phyloP scores from a whole-genome alignment of 2,329 filamentous ascomycete species.

The Metarhizium sp. region DNA sequence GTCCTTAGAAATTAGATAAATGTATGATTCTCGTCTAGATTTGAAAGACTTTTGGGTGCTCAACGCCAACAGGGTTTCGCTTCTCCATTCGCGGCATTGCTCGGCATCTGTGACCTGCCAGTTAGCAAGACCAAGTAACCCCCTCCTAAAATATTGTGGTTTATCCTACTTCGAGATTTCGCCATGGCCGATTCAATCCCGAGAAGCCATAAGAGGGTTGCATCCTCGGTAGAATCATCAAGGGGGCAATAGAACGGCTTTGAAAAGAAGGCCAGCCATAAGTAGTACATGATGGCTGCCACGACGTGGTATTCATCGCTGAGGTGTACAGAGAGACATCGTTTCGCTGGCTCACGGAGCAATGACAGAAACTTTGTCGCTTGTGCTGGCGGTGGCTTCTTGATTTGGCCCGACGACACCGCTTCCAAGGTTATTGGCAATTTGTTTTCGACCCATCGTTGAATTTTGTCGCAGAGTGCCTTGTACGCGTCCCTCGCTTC shows the following conservation, averaged over 20 bases:
- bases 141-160: not conserved
- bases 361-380: conserved; percentile 22
- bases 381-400: conserved; percentile 15
- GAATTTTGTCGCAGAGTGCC: conserved; percentile 21
- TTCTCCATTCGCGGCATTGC: conserved; percentile 27
- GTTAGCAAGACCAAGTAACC: not conserved
- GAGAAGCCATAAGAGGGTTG: conserved; percentile 23
- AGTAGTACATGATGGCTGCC: conserved; percentile 27
- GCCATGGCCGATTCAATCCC: conserved; percentile 23
- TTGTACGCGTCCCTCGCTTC: conserved; percentile 26
- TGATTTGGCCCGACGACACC: conserved; percentile 17
- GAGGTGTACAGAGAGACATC: conserved; percentile 19
- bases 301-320: conserved; percentile 27
- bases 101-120: conserved; percentile 17
- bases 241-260: conserved; percentile 28
- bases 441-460: conserved; percentile 27
- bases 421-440: conserved; percentile 22
- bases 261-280: conserved; percentile 24
- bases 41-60: conserved; percentile 23
- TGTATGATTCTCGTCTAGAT: conserved; percentile 16
- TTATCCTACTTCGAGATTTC: conserved; percentile 12
- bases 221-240: conserved; percentile 20
- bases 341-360: conserved; percentile 25
- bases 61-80: conserved; percentile 25
- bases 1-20: conserved; percentile 22